A percentile compares a stretch with the other conserved stretches of the same genome.
Evolutionary conservation across 2,329 filamentous ascomycete species (phyloP).

Genomic region (Cladosporium sp.): DNA sequence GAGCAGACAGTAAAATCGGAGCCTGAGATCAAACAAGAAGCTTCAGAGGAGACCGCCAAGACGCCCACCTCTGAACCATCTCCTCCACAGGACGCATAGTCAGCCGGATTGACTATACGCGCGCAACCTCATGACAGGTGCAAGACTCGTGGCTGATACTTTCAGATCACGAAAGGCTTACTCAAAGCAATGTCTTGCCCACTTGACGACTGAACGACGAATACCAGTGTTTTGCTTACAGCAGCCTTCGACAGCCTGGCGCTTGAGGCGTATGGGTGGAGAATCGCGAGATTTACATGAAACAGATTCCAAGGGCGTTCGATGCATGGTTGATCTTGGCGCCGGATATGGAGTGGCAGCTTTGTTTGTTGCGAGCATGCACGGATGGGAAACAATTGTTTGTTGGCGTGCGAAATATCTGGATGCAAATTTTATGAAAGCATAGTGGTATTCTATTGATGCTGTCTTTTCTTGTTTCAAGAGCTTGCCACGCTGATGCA

Average conservation of each 20-base stretch:
- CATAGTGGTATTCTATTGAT: background rate
- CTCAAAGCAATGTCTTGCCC: background rate
- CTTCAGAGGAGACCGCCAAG: background rate
- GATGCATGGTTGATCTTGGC: background rate
- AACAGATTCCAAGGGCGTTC: background rate
- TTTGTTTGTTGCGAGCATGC: constrained; percentile 3
- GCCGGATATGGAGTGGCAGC: background rate
- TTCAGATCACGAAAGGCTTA: background rate
- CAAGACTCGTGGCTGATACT: background rate
- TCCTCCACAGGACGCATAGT: constrained; percentile 7
- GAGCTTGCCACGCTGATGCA: background rate
- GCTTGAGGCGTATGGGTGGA: constrained; percentile 29
- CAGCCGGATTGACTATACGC: constrained; percentile 3
- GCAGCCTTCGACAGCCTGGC: constrained; percentile 30
- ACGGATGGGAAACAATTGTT: background rate
- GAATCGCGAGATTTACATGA: background rate
- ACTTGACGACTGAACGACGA: constrained; percentile 30
- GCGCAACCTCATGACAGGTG: background rate
- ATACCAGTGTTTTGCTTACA: constrained; percentile 22
- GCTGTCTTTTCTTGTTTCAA: background rate
- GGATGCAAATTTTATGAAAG: background rate
- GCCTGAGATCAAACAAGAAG: constrained; percentile 4
- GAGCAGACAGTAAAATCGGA: background rate
- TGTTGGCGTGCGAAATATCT: background rate
- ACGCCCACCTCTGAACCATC: background rate